Percentiles rank a stretch among this genome's conserved stretches.
Conservation (phyloP, 805 yeast genomes). For the Kodamaea neixiangensis region DNA sequence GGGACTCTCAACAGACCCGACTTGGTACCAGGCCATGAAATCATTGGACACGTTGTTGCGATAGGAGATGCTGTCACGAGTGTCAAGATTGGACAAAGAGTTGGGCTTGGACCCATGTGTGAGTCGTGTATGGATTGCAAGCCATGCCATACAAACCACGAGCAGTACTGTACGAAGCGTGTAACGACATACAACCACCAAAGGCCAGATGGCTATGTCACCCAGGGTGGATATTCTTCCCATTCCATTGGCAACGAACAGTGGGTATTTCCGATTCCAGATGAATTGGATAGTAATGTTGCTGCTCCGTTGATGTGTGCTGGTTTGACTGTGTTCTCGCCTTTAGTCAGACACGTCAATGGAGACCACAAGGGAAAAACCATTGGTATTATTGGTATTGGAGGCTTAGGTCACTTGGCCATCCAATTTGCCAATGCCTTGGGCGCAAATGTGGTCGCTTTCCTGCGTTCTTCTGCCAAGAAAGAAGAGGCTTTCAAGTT, state of each 20-base stretch:
- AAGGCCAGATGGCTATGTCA: slow-evolving; percentile 26
- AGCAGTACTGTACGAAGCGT: slow-evolving; percentile 51
- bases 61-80: slow-evolving; percentile 56
- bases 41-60: slow-evolving; percentile 57
- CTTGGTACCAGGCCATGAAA: slow-evolving; percentile 62
- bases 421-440: slow-evolving; percentile 59
- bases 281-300: slow-evolving; percentile 35
- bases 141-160: slow-evolving; percentile 43
- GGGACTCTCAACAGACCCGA: slow-evolving; percentile 36
- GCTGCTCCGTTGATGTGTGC: slow-evolving; percentile 61
- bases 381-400: slow-evolving; percentile 65
- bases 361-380: slow-evolving; percentile 34
- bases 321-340: slow-evolving; percentile 56
- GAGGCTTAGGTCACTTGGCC: slow-evolving; percentile 69
- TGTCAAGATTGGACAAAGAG: slow-evolving; percentile 68
- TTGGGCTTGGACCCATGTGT: slow-evolving; percentile 76
- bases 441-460: slow-evolving; percentile 61
- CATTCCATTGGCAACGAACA: slow-evolving; percentile 46
- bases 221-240: slow-evolving; percentile 53
- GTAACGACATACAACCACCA: slow-evolving; percentile 56
- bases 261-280: slow-evolving; percentile 52
- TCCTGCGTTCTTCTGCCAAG: slow-evolving; percentile 53
- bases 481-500: slow-evolving; percentile 52
- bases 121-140: slow-evolving; percentile 62
- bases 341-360: slow-evolving; percentile 47